phyloP scores from a whole-genome alignment of 2,329 filamentous ascomycete genomes.

The Aspergillus niger region DNA sequence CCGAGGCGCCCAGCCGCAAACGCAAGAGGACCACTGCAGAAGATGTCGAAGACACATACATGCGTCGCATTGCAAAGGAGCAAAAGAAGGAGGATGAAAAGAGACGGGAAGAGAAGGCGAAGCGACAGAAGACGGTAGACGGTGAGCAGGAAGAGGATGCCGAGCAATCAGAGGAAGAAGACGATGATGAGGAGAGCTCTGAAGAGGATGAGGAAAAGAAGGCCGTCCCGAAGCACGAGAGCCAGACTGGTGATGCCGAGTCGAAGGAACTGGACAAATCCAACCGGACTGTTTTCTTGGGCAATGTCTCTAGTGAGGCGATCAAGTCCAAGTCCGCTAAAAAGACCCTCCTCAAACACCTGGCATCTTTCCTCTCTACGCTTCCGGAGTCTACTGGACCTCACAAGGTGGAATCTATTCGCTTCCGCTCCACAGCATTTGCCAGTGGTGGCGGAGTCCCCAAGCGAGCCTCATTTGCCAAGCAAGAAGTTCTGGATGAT shows the following conservation, averaged over 20 bases:
- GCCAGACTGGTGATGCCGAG: constrained; percentile 37
- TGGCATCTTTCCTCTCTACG: constrained; percentile 70
- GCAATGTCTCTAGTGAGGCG: constrained; percentile 81
- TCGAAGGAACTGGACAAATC: constrained; percentile 75
- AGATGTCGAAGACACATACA: constrained; percentile 47
- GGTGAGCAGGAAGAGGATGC: constrained; percentile 56
- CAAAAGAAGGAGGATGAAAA: constrained; percentile 34
- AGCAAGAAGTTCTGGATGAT: constrained; percentile 83
- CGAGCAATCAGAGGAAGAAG: constrained; percentile 29
- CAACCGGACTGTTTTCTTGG: constrained; percentile 84
- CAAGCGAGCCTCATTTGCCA: constrained; percentile 92
- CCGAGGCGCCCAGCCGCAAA: constrained; percentile 45
- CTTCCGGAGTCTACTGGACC: constrained; percentile 52
- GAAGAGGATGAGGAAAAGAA: constrained; percentile 34
- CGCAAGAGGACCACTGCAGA: constrained; percentile 57
- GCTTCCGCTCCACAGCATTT: constrained; percentile 92
- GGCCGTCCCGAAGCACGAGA: constrained; percentile 43
- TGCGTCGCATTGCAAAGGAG: constrained; percentile 48
- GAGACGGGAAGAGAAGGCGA: constrained; percentile 29
- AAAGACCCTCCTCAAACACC: constrained; percentile 74
- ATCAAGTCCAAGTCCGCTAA: constrained; percentile 80
- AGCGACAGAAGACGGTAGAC: constrained; percentile 47
- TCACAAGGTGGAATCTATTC: constrained; percentile 83
- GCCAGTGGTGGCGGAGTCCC: constrained; percentile 69
- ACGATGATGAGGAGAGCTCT: constrained; percentile 36